Evolutionary conservation across 2,329 filamentous ascomycete genomes (phyloP), one percentile per base, ranked within the genome.

Genomic region (Clonostachys byssicola): DNA sequence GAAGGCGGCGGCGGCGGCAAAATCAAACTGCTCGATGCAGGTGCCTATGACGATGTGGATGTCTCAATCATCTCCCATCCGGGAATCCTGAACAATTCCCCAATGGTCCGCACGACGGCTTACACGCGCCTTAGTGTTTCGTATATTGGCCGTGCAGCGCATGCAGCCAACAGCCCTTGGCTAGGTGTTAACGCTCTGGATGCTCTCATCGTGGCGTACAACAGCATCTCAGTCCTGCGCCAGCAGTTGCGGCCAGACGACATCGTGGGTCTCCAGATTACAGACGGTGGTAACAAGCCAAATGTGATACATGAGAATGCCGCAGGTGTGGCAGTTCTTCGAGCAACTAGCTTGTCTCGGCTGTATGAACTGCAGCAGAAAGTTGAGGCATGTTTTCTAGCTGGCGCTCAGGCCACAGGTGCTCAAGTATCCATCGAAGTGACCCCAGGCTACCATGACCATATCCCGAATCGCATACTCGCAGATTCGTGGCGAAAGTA

Each of bases 251-350:
- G 56, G 5, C 62, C 68, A 0, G 58, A 63, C 8, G 64, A 71
- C 44, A 52, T 66, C 4, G 55, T 72, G 9, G 61, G 80, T 49
- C 70, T 77, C 2, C 72, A 78, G 18, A 77, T 84, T 47, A 70
- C 71, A 1, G 60, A 78, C 46, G 78, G 76, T 2, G 78, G 79
- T 0, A 66, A 68, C 8, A 71, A 73, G 14, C 69, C 78, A 0
- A 83, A 83, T 53, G 68, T 83, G 13, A 82, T 83, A 47, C 77
- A 81, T 23, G 74, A 73, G 1, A 67, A 64, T 18, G 70, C 76
- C 0, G 67, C 68, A 18, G 63, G 71, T 1, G 52, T 58, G 8
- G 63, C 60, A 12, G 59, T 63, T 18, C 43, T 64, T 1, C 53
- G 61, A 6, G 52, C 62, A 2, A 30, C 46, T n/a, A 55, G 49